Conservation (phyloP, 176 grass and related monocot genomes). For the Microstegium vimineum region DNA sequence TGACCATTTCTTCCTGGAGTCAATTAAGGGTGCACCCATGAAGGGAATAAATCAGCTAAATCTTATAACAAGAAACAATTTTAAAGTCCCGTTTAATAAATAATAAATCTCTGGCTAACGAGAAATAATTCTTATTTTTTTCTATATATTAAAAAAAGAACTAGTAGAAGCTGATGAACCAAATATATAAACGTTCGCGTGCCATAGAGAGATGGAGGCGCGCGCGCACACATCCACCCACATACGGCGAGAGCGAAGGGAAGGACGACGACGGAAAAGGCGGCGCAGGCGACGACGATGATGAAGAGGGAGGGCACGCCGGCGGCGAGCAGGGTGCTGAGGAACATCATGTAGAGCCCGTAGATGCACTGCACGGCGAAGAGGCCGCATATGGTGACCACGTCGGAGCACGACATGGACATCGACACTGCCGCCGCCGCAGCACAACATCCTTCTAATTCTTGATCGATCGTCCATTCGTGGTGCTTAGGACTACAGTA, state of each 20-base stretch:
- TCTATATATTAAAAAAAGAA: too few relatives aligned
- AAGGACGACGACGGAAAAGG: constrained; percentile 31
- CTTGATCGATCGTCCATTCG: too few relatives aligned
- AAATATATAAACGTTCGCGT: too few relatives aligned
- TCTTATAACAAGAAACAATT: not conserved
- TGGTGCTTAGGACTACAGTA: too few relatives aligned
- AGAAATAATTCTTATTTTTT: too few relatives aligned
- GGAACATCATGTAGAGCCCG: constrained; percentile 48
- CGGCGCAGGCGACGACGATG: constrained; percentile 38
- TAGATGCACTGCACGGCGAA: constrained; percentile 44
- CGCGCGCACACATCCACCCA: too few relatives aligned
- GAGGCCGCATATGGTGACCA: constrained; percentile 36
- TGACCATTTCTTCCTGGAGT: constrained; percentile 48
- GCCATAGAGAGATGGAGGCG: too few relatives aligned
- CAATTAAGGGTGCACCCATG: not conserved
- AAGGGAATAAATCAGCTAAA: not conserved
- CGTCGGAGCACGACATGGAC: constrained; percentile 9
- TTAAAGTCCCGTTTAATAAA: too few relatives aligned
- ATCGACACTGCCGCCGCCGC: not conserved
- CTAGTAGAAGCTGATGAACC: too few relatives aligned
- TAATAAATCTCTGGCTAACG: too few relatives aligned
- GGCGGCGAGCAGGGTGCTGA: constrained; percentile 36
- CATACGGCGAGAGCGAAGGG: constrained; percentile 29
- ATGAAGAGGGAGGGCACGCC: constrained; percentile 49
- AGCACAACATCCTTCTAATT: not conserved